Base-by-base conservation (phyloP, 2,329 filamentous ascomycete species). In the Pseudogymnoascus sp. region DNA sequence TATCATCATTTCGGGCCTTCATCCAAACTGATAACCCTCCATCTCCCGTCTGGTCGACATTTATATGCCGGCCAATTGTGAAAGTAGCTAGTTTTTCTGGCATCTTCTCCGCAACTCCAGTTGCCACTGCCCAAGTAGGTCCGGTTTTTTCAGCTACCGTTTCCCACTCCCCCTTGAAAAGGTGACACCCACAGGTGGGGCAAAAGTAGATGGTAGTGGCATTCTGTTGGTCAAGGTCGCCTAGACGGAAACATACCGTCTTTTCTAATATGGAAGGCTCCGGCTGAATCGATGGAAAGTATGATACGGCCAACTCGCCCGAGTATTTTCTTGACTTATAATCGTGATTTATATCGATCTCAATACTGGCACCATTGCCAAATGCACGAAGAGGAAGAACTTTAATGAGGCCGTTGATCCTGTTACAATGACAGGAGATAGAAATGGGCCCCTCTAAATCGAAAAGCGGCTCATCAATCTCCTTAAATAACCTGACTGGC, bases 1-100 rank as follows among this genome's bases (percentile, higher is more conserved):
- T 74, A 46, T 75, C 71, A 0, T 66, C 62, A 42, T 78, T 77
- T 0, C 70, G 61, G 5, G 72, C 66, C 23, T 72, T 73, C 3
- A 83, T 67, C 80, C 80, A 84, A 1, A 75, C 68, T 2, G 76
- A 76, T 1, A 80, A 75, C 0, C 83, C 82, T 2, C 82, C 82
- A 67, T 85, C 82, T 1, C 74, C 28, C 0, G 82, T 84, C 63
- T 84, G 81, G 0, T 71, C 75, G 0, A 83, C 72, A 62, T 46
- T 46, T 28, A 36, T 12, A 28, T 62, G 60, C 7, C n/a, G 46
- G 12, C 4, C 5, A 31, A 53, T 53, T 16, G 1, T 5, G 8
- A 31, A 53, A 46, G 42, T 3, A 46, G 1, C 1, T 46, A 9
- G 11, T 31, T n/a, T 3, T 16, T 31, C 3, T 18, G 46, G 46